A percentile compares a stretch with the other conserved stretches of the same genome.
These are phyloP conservation scores for Leccinum truebloodii DNA, from an alignment of 768 basidiomycete species.

Conservation along the genomic window DNA sequence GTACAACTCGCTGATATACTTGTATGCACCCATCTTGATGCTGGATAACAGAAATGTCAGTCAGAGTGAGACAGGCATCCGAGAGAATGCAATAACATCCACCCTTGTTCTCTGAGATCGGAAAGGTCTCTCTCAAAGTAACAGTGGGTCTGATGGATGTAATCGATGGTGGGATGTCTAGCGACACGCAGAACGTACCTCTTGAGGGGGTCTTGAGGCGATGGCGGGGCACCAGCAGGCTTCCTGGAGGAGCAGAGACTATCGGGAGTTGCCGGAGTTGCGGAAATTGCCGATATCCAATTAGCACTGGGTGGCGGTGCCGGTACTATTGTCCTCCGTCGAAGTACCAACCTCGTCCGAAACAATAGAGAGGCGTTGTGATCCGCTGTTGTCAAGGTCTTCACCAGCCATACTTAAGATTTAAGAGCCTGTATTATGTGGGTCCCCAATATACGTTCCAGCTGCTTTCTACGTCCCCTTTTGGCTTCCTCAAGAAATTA, in stretches of 20 bases:
- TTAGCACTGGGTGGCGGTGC: constrained; percentile 3
- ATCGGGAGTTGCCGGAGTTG: constrained; percentile 22
- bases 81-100: constrained; percentile 21
- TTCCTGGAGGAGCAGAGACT: constrained; percentile 1
- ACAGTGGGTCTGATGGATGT: constrained; percentile 1
- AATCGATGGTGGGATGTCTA: constrained; percentile 1
- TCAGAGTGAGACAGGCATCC: constrained; percentile 21
- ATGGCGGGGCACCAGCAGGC: constrained; percentile 11
- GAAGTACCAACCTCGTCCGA: not conserved
- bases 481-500: not conserved
- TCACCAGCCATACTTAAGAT: constrained; percentile 13
- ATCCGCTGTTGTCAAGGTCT: constrained; percentile 24
- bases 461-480: not conserved
- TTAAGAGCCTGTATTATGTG: constrained; percentile 10
- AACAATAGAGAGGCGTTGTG: constrained; percentile 24
- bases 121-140: constrained; percentile 6
- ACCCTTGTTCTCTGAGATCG: constrained; percentile 18
- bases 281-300: constrained; percentile 30
- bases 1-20: constrained; percentile 96
- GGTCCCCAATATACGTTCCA: not conserved
- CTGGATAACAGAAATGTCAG: constrained; percentile 22
- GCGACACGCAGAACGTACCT: constrained; percentile 28
- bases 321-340: not conserved
- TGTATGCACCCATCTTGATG: constrained; percentile 88
- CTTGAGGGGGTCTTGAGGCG: constrained; percentile 26